phyloP scores from a whole-genome alignment of 768 basidiomycete genomes.

The Hericium erinaceus region DNA sequence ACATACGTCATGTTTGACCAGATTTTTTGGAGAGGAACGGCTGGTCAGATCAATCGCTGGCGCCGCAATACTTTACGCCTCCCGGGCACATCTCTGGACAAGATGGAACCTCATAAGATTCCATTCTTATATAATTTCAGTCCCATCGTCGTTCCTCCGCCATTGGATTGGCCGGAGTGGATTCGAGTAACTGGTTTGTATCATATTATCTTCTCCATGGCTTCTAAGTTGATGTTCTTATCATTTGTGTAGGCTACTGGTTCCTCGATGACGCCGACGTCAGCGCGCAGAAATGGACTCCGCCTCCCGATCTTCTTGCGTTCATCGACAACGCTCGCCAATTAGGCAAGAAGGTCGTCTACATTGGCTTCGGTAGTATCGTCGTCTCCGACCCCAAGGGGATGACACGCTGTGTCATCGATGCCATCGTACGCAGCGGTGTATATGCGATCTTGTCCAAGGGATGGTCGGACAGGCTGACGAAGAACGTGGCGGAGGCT shows the following conservation, averaged over 20 bases:
- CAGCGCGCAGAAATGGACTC: conserved; percentile 80
- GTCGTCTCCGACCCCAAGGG: conserved; percentile 90
- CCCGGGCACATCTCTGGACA: conserved; percentile 79
- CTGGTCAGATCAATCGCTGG: conserved; percentile 95
- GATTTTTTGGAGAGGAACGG: conserved; percentile 92
- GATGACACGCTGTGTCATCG: conserved; percentile 87
- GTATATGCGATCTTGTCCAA: conserved; percentile 93
- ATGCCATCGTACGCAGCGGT: conserved; percentile 78
- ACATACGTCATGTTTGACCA: conserved; percentile 97
- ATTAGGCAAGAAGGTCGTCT: conserved; percentile 82
- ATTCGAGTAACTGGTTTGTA: conserved; percentile 78
- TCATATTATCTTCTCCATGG: not conserved
- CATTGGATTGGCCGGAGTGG: conserved; percentile 99
- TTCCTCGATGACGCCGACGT: conserved; percentile 92
- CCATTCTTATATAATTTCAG: conserved; percentile 98
- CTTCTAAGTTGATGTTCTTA: not conserved
- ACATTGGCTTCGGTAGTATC: conserved; percentile 96
- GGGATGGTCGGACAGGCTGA: conserved; percentile 92
- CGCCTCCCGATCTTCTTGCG: conserved; percentile 66
- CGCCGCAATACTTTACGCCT: conserved; percentile 68
- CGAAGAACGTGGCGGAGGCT: conserved; percentile 47
- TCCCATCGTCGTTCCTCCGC: conserved; percentile 81
- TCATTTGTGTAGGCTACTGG: conserved; percentile 71
- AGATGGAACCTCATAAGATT: conserved; percentile 95
- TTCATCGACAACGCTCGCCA: conserved; percentile 78